phyloP scores from a whole-genome alignment of 2,329 filamentous ascomycete genomes.

The Cadophora luteo-olivacea region DNA sequence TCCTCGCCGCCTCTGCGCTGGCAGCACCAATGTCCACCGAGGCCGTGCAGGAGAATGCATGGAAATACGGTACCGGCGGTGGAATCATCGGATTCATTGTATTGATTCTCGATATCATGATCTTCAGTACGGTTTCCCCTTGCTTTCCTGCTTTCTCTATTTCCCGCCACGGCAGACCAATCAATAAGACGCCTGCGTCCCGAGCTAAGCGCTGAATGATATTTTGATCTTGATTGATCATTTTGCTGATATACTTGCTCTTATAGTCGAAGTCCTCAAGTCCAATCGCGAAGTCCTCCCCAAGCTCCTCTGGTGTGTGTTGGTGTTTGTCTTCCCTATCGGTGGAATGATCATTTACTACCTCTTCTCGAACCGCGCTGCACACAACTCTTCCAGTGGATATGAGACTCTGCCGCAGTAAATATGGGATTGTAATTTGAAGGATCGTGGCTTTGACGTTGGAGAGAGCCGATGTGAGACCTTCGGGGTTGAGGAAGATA shows the following conservation, averaged over 20 bases:
- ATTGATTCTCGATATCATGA: conserved; percentile 66
- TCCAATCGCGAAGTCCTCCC: conserved; percentile 62
- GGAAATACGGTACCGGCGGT: conserved; percentile 66
- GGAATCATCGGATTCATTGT: conserved; percentile 67
- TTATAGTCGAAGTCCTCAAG: conserved; percentile 67
- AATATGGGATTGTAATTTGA: background rate
- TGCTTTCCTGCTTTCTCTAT: background rate
- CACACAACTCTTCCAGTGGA: conserved; percentile 54
- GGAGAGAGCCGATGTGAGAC: background rate
- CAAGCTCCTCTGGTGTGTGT: conserved; percentile 67
- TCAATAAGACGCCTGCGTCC: too few species aligned
- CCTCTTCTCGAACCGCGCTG: conserved; percentile 66
- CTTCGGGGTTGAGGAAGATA: background rate
- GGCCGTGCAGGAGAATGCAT: conserved; percentile 49
- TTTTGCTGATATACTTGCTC: conserved; percentile 24
- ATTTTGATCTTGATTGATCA: background rate
- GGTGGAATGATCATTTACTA: conserved; percentile 68
- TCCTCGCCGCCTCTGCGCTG: conserved; percentile 57
- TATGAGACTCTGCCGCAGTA: conserved; percentile 54
- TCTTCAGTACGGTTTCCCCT: conserved; percentile 60
- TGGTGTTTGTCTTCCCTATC: conserved; percentile 70
- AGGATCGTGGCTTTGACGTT: background rate
- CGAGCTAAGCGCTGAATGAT: too few species aligned
- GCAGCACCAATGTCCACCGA: conserved; percentile 45
- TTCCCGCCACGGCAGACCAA: background rate